These are phyloP conservation scores for Coprinellus micaceus DNA, from an alignment of 768 basidiomycete species.

Conservation along the genomic window DNA sequence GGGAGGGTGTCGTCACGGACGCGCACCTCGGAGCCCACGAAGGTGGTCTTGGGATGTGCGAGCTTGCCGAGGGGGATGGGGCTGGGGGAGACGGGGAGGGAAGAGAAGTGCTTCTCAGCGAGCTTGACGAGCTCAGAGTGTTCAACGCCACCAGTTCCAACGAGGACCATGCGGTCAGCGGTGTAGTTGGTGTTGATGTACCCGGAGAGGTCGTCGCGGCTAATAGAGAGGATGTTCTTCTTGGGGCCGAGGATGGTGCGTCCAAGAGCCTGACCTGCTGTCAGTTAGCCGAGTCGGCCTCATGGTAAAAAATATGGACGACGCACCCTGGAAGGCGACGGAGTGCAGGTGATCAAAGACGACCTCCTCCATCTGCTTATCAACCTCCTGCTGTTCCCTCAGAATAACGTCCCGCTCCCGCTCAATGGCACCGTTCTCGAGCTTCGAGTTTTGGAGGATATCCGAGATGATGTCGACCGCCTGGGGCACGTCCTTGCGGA, in stretches of 20 bases:
- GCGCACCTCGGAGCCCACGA: constrained; percentile 93
- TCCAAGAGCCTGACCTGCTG: constrained; percentile 85
- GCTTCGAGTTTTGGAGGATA: constrained; percentile 94
- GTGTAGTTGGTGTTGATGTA: constrained; percentile 99
- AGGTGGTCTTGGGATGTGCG: constrained; percentile 71
- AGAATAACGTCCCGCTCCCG: constrained; percentile 95
- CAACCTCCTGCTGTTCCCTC: constrained; percentile 97
- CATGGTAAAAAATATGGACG: constrained; percentile 2
- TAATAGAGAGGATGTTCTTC: constrained; percentile 92
- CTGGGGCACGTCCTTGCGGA: constrained; percentile 87
- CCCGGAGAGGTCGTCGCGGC: constrained; percentile 77
- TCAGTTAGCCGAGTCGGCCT: constrained; percentile 4
- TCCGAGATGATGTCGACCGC: constrained; percentile 97
- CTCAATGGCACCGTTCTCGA: constrained; percentile 84
- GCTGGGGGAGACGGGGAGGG: constrained; percentile 80
- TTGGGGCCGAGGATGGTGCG: constrained; percentile 97
- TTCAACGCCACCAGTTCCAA: constrained; percentile 93
- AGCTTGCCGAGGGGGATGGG: constrained; percentile 86
- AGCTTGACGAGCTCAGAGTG: constrained; percentile 91
- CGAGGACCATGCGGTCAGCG: constrained; percentile 97
- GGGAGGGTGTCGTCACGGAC: constrained; percentile 88
- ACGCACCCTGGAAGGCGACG: constrained; percentile 91
- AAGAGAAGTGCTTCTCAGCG: constrained; percentile 89
- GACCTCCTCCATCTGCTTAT: constrained; percentile 97
- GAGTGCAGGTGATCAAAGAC: constrained; percentile 98